Conservation (phyloP, 345 rosid species). For the rapeseed (Brassica napus) region DNA sequence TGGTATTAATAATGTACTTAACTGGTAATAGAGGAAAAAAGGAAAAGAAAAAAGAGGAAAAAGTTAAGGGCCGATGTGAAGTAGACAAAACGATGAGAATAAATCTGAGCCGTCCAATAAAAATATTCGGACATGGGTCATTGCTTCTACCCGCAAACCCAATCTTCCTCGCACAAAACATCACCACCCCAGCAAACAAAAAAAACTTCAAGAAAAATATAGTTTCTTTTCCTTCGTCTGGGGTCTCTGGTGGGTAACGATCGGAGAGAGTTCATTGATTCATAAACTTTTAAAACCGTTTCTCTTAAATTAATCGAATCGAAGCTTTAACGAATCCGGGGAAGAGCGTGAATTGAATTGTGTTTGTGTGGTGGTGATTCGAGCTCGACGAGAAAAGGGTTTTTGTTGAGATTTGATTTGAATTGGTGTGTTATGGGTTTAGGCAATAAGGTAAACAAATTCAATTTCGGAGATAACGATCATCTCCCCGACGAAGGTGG, state of each 20-base stretch:
- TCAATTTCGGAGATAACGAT: conserved; percentile 44
- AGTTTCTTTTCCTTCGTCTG: neutral
- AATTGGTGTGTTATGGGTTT: conserved; percentile 63
- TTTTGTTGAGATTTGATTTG: conserved; percentile 34
- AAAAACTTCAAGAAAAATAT: neutral
- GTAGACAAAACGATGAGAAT: conserved; percentile 29
- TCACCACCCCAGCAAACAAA: neutral
- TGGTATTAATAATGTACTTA: neutral
- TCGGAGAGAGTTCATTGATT: conserved; percentile 31
- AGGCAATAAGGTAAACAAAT: conserved; percentile 49
- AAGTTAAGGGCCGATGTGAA: conserved; percentile 34
- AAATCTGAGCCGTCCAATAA: conserved; percentile 41
- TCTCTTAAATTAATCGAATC: conserved; percentile 4
- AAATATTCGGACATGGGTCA: conserved; percentile 40
- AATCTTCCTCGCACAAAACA: conserved; percentile 38
- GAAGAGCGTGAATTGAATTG: neutral
- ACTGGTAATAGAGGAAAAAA: neutral
- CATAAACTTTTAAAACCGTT: neutral
- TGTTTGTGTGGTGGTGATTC: neutral
- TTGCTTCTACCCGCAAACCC: conserved; percentile 39
- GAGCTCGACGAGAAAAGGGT: conserved; percentile 19
- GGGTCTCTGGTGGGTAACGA: conserved; percentile 19
- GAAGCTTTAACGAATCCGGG: too few relatives aligned
- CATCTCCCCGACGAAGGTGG: conserved; percentile 51
- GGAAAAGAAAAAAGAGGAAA: neutral